These are phyloP conservation scores for Orbilia blumenaviensis DNA, from an alignment of 2,329 filamentous ascomycete genomes.

Conservation along the genomic window DNA sequence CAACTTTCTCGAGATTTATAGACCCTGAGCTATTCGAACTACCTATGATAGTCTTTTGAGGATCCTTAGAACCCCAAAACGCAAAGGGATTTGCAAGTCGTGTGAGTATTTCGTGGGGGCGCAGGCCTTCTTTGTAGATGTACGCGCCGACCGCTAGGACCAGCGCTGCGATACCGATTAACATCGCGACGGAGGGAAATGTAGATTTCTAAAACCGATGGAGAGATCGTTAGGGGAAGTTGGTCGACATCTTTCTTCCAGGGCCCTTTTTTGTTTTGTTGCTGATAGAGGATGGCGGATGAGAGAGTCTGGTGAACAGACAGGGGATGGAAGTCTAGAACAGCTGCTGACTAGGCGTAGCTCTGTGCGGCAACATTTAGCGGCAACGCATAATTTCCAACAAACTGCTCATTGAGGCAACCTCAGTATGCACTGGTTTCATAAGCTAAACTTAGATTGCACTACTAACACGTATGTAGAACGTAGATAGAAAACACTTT, in stretches of 20 bases:
- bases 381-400: slow-evolving; percentile 32
- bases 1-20: neutral
- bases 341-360: slow-evolving; percentile 9
- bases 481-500: too few relatives aligned
- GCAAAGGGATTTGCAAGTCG: slow-evolving; percentile 2
- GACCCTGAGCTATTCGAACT: slow-evolving; percentile 10
- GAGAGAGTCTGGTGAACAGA: neutral
- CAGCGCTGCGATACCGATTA: slow-evolving; percentile 39
- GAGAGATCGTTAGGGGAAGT: slow-evolving; percentile 26
- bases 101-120: slow-evolving; percentile 23
- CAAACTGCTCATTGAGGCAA: too few relatives aligned
- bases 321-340: slow-evolving; percentile 8
- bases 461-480: too few relatives aligned
- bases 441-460: too few relatives aligned
- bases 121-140: slow-evolving; percentile 31
- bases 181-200: slow-evolving; percentile 1
- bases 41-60: slow-evolving; percentile 34
- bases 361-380: slow-evolving; percentile 1
- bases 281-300: too few relatives aligned
- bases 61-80: slow-evolving; percentile 1
- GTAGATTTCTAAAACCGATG: neutral
- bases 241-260: slow-evolving; percentile 51
- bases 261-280: neutral
- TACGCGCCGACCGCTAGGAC: slow-evolving; percentile 47
- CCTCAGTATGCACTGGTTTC: too few relatives aligned